These are phyloP conservation scores for Afroboletus lepidellus DNA, from an alignment of 1,284 basidiomycete genomes.

Conservation along the genomic window DNA sequence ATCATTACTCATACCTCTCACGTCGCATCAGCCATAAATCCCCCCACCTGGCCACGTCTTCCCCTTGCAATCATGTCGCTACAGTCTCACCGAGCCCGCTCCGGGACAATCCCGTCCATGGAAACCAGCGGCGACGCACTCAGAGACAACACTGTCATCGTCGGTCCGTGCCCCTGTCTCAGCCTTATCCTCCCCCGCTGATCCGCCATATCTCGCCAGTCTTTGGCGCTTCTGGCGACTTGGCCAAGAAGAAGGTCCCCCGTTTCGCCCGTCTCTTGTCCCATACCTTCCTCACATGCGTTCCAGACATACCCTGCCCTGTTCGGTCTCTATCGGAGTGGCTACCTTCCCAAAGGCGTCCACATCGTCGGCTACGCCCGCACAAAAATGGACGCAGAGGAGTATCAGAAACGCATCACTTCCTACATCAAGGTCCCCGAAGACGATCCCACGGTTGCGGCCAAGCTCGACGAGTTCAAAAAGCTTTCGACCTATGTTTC, in stretches of 20 bases:
- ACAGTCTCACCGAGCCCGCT: conserved; percentile 51
- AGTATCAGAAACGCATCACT: conserved; percentile 82
- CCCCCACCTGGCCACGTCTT: not conserved
- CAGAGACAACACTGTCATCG: conserved; percentile 84
- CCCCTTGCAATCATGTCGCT: conserved; percentile 39
- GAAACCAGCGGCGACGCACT: conserved; percentile 69
- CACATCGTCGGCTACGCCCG: conserved; percentile 94
- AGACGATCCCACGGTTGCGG: conserved; percentile 54
- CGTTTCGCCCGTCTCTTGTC: conserved; percentile 2
- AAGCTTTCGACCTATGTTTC: conserved; percentile 76
- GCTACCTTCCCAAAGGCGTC: conserved; percentile 78
- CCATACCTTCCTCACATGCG: conserved; percentile 14
- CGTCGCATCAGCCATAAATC: conserved; percentile 28
- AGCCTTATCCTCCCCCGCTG: conserved; percentile 13
- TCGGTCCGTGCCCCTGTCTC: conserved; percentile 55
- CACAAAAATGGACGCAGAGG: conserved; percentile 88
- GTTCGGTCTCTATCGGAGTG: conserved; percentile 81
- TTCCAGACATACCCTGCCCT: conserved; percentile 89
- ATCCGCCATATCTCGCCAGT: conserved; percentile 49
- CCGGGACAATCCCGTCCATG: conserved; percentile 86
- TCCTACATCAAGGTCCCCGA: conserved; percentile 81
- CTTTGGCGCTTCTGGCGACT: conserved; percentile 94
- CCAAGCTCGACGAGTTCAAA: conserved; percentile 81
- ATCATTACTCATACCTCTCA: conserved; percentile 23
- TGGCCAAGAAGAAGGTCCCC: conserved; percentile 96